Conservation (phyloP, 805 yeast genomes). For the Myxozyma sirexii region DNA sequence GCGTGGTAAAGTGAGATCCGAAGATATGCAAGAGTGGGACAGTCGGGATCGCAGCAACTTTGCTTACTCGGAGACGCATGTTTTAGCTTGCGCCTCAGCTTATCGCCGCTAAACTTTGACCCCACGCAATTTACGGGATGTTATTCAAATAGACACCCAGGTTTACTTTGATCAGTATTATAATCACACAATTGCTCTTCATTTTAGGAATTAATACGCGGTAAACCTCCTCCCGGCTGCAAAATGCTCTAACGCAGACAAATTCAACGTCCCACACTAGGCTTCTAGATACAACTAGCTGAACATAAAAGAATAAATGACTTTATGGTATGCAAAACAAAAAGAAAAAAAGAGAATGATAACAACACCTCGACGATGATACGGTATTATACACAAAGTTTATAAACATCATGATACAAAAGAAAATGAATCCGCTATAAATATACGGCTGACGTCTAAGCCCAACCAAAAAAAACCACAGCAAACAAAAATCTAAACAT, state of each 20-base stretch:
- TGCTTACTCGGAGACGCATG: too few relatives aligned
- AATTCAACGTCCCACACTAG: neutral
- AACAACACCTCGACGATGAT: conserved; percentile 11
- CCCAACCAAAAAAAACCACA: neutral
- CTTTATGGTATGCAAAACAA: neutral
- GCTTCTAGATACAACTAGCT: neutral
- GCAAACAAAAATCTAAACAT: neutral
- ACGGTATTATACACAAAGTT: neutral
- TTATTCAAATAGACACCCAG: too few relatives aligned
- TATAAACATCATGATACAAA: neutral
- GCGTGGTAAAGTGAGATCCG: too few relatives aligned
- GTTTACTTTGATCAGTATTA: too few relatives aligned
- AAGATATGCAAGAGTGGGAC: too few relatives aligned
- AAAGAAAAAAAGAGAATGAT: neutral
- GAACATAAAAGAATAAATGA: neutral
- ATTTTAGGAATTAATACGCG: neutral
- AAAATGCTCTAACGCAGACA: neutral
- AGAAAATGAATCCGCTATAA: neutral
- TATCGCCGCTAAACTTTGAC: too few relatives aligned
- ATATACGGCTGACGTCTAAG: neutral
- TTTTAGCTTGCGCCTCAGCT: too few relatives aligned
- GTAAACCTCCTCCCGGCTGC: neutral
- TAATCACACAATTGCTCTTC: too few relatives aligned
- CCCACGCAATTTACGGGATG: too few relatives aligned
- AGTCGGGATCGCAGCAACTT: too few relatives aligned